phyloP scores from a whole-genome alignment of 805 yeast genomes.

The Yamadazyma akitaensis region DNA sequence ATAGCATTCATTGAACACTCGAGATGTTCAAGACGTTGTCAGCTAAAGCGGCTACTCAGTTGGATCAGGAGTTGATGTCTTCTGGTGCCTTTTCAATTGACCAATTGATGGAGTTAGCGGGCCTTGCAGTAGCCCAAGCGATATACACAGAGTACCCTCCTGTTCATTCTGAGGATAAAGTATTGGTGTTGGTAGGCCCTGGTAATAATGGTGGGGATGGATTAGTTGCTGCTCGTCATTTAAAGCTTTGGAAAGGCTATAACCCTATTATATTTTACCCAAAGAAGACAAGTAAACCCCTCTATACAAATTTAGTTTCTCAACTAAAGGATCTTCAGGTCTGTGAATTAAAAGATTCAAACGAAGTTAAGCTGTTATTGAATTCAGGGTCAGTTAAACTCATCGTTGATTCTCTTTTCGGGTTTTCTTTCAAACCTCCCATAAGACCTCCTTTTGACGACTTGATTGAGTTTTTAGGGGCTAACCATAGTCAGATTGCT shows the following conservation, averaged over 20 bases:
- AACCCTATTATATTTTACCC: slow-evolving; percentile 80
- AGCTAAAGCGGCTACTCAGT: slow-evolving; percentile 60
- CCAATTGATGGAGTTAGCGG: slow-evolving; percentile 95
- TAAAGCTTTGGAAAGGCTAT: slow-evolving; percentile 70
- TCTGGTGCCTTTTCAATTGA: slow-evolving; percentile 77
- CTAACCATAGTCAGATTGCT: slow-evolving; percentile 38
- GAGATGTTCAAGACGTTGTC: slow-evolving; percentile 28
- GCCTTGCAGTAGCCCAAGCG: slow-evolving; percentile 89
- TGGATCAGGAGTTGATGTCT: slow-evolving; percentile 87
- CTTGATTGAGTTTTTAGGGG: slow-evolving; percentile 23
- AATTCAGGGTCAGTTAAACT: slow-evolving; percentile 25
- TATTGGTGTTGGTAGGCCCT: slow-evolving; percentile 83
- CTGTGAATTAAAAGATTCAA: slow-evolving; percentile 46
- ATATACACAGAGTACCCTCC: slow-evolving; percentile 68
- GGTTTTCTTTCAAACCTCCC: slow-evolving; percentile 91
- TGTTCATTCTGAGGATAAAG: slow-evolving; percentile 28
- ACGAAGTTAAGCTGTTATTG: slow-evolving; percentile 22
- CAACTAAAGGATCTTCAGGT: slow-evolving; percentile 70
- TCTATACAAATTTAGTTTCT: slow-evolving; percentile 57
- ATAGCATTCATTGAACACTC: not conserved
- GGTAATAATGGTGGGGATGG: slow-evolving; percentile 99
- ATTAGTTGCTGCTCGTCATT: slow-evolving; percentile 89
- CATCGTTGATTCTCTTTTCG: slow-evolving; percentile 80
- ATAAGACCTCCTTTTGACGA: slow-evolving; percentile 72
- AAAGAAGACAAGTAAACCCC: slow-evolving; percentile 49